Evolutionary conservation across 1,284 basidiomycete species (phyloP).

Genomic region (Irpex sp.): DNA sequence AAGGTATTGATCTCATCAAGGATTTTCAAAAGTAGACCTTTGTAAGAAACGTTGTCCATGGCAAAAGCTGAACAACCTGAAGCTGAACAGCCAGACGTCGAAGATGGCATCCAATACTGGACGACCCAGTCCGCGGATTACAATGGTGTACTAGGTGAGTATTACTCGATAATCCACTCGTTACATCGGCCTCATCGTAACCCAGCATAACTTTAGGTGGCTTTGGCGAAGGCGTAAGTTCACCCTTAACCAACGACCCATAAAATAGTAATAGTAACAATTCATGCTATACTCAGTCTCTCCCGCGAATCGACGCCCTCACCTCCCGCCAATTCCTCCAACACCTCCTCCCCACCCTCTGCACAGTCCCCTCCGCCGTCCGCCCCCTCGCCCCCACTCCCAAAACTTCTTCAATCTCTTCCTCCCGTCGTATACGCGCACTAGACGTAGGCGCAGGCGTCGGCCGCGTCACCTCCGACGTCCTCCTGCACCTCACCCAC

Average conservation of each 20-base stretch:
- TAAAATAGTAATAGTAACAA: too few species aligned
- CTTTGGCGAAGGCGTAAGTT: conserved; percentile 67
- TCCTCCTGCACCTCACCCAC: conserved; percentile 80
- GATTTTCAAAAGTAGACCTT: neutral
- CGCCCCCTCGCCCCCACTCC: conserved; percentile 23
- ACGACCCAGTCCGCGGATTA: conserved; percentile 65
- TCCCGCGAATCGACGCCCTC: conserved; percentile 85
- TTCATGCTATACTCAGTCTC: too few species aligned
- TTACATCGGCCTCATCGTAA: conserved; percentile 16
- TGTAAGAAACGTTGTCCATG: too few species aligned
- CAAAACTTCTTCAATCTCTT: neutral
- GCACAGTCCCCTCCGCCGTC: conserved; percentile 69
- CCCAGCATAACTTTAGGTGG: conserved; percentile 42
- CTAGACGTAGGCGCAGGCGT: conserved; percentile 92
- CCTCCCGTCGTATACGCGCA: conserved; percentile 54
- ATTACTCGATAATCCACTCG: neutral
- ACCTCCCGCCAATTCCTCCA: conserved; percentile 86
- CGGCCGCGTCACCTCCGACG: conserved; percentile 84
- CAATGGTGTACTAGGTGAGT: conserved; percentile 65
- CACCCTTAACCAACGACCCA: neutral
- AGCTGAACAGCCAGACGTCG: conserved; percentile 40
- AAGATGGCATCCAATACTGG: conserved; percentile 79
- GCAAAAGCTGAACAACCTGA: neutral
- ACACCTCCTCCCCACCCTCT: conserved; percentile 74
- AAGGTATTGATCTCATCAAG: neutral